Evolutionary conservation across 768 basidiomycete species (phyloP).

Genomic region (Termitomyces sp.): DNA sequence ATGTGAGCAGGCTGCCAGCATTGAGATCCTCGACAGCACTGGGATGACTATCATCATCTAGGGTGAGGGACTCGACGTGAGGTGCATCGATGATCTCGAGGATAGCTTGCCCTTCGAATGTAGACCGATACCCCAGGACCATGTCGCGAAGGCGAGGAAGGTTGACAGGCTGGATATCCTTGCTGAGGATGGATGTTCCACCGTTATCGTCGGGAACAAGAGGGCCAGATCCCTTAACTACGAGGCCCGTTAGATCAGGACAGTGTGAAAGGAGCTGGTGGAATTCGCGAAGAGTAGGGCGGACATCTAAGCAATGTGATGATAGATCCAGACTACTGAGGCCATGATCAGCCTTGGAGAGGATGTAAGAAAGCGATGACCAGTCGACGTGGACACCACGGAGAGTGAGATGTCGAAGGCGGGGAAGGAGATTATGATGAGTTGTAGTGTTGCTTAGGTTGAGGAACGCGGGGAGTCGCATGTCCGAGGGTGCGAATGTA

Average conservation of each 20-base stretch:
- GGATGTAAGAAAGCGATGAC: constrained; percentile 32
- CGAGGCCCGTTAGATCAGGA: constrained; percentile 37
- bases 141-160: constrained; percentile 37
- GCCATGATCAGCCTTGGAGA: constrained; percentile 40
- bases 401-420: constrained; percentile 44
- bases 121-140: constrained; percentile 41
- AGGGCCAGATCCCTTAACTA: constrained; percentile 47
- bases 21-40: constrained; percentile 37
- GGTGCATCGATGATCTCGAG: constrained; percentile 40
- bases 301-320: constrained; percentile 49
- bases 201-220: constrained; percentile 19
- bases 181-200: constrained; percentile 8
- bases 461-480: constrained; percentile 33
- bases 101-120: constrained; percentile 31
- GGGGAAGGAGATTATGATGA: constrained; percentile 30
- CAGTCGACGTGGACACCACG: constrained; percentile 58
- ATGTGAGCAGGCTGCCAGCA: constrained; percentile 32
- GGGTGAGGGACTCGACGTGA: constrained; percentile 27
- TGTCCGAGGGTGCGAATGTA: constrained; percentile 37
- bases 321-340: constrained; percentile 40
- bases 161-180: constrained; percentile 25
- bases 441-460: constrained; percentile 19
- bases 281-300: constrained; percentile 45
- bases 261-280: constrained; percentile 37
- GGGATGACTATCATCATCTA: constrained; percentile 45